Conservation (phyloP, 2,329 filamentous ascomycete genomes). For the Falciphora oryzae region DNA sequence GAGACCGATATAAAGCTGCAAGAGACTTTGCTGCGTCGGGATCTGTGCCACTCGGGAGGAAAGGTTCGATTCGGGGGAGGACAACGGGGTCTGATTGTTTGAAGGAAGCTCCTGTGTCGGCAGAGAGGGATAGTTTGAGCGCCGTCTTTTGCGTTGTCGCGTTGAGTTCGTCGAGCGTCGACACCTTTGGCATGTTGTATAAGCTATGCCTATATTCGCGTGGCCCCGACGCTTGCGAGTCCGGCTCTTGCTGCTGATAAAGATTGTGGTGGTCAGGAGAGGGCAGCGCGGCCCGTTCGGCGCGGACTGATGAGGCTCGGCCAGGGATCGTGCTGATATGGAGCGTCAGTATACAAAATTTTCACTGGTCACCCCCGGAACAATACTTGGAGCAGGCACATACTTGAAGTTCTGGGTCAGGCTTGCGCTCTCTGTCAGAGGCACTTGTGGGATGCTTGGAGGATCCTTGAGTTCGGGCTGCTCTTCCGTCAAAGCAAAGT, state of each 20-base stretch:
- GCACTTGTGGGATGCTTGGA: conserved; percentile 38
- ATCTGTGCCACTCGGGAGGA: conserved; percentile 77
- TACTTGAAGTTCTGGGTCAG: conserved; percentile 48
- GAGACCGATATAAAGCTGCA: conserved; percentile 82
- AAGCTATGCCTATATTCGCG: conserved; percentile 41
- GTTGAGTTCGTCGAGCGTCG: conserved; percentile 53
- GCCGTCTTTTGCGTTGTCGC: conserved; percentile 51
- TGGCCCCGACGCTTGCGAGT: conserved; percentile 19
- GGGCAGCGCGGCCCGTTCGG: conserved; percentile 30
- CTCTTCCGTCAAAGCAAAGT: conserved; percentile 56
- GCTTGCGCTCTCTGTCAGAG: conserved; percentile 42
- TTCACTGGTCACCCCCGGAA: background rate
- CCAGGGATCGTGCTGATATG: conserved; percentile 19
- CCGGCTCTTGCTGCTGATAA: conserved; percentile 26
- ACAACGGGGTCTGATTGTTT: conserved; percentile 65
- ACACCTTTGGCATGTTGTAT: conserved; percentile 54
- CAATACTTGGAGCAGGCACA: conserved; percentile 17
- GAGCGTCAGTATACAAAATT: conserved; percentile 12
- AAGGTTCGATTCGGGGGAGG: conserved; percentile 80
- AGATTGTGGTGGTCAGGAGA: conserved; percentile 26
- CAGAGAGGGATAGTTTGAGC: conserved; percentile 55
- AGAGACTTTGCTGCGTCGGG: conserved; percentile 80
- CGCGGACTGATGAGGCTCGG: conserved; percentile 13
- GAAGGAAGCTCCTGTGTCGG: conserved; percentile 47
- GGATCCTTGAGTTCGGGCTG: conserved; percentile 42